Evolutionary conservation across 768 basidiomycete species (phyloP).

Genomic region (Mycena belliarum): DNA sequence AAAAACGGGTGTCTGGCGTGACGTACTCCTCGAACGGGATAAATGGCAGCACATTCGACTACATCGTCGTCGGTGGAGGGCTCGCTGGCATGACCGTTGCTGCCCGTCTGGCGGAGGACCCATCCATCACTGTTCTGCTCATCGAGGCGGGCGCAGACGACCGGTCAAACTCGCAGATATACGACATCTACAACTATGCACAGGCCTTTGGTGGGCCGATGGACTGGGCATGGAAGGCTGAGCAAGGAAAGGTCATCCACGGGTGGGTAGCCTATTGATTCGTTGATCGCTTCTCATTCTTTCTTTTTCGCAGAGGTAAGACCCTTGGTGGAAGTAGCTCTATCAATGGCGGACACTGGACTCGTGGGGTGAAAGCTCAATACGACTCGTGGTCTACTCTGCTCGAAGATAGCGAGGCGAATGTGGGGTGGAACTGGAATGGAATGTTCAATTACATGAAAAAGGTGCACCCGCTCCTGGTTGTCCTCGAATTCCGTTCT

Average conservation of each 20-base stretch:
- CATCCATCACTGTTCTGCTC: slow-evolving; percentile 29
- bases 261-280: slow-evolving; percentile 22
- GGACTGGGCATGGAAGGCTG: slow-evolving; percentile 35
- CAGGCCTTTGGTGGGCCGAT: slow-evolving; percentile 29
- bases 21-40: slow-evolving; percentile 18
- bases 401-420: slow-evolving; percentile 35
- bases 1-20: slow-evolving; percentile 19
- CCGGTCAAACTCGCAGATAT: slow-evolving; percentile 29
- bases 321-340: slow-evolving; percentile 27
- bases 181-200: slow-evolving; percentile 32
- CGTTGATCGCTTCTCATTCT: neutral
- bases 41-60: slow-evolving; percentile 24
- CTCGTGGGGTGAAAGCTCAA: slow-evolving; percentile 32
- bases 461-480: slow-evolving; percentile 34
- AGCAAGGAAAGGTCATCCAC: slow-evolving; percentile 26
- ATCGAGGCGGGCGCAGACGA: slow-evolving; percentile 39
- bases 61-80: slow-evolving; percentile 32
- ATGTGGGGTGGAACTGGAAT: slow-evolving; percentile 49
- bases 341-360: slow-evolving; percentile 37
- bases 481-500: neutral
- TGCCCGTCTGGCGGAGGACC: slow-evolving; percentile 32
- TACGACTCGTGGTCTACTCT: slow-evolving; percentile 35
- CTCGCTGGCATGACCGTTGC: slow-evolving; percentile 35
- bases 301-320: slow-evolving; percentile 3
- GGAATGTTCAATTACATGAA: slow-evolving; percentile 48